Evolutionary conservation across 2,329 filamentous ascomycete genomes (phyloP).

Genomic region (Fusarium oxysporum): DNA sequence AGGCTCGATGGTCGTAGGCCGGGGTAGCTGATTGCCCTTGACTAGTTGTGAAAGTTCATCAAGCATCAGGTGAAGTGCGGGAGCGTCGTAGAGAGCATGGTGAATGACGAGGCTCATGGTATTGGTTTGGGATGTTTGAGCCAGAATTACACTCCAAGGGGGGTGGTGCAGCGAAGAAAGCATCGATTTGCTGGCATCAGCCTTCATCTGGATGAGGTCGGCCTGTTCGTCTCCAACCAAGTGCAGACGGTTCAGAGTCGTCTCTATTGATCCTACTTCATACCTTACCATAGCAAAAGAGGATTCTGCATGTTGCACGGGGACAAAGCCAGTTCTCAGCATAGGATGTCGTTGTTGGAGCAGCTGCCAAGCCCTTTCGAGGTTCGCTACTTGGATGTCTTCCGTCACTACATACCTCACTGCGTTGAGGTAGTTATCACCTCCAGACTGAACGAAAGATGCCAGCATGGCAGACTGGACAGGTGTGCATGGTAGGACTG

Average conservation of each 20-base stretch:
- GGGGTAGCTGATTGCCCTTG: slow-evolving; percentile 18
- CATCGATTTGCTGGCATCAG: slow-evolving; percentile 47
- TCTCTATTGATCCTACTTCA: slow-evolving; percentile 9
- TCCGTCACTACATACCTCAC: slow-evolving; percentile 65
- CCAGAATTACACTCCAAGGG: slow-evolving; percentile 72
- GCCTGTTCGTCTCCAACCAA: slow-evolving; percentile 33
- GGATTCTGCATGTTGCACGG: slow-evolving; percentile 67
- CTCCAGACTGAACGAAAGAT: slow-evolving; percentile 75
- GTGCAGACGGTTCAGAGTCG: slow-evolving; percentile 24
- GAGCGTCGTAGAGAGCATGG: slow-evolving; percentile 88
- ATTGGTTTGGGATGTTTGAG: slow-evolving; percentile 41
- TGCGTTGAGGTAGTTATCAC: slow-evolving; percentile 80
- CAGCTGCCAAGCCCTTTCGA: slow-evolving; percentile 70
- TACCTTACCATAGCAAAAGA: slow-evolving; percentile 83
- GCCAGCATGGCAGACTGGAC: slow-evolving; percentile 84
- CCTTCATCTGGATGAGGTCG: slow-evolving; percentile 54
- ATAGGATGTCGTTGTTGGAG: slow-evolving; percentile 72
- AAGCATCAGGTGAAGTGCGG: slow-evolving; percentile 75
- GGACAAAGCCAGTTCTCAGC: slow-evolving; percentile 78
- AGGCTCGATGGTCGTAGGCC: slow-evolving; percentile 45
- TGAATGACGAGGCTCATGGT: slow-evolving; percentile 68
- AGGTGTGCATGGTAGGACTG: slow-evolving; percentile 80
- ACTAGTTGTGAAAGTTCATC: slow-evolving; percentile 61
- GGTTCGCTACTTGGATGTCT: slow-evolving; percentile 49
- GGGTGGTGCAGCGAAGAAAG: slow-evolving; percentile 62